Base-by-base conservation (phyloP, 441 rosid species). In the Erodium texanum region DNA sequence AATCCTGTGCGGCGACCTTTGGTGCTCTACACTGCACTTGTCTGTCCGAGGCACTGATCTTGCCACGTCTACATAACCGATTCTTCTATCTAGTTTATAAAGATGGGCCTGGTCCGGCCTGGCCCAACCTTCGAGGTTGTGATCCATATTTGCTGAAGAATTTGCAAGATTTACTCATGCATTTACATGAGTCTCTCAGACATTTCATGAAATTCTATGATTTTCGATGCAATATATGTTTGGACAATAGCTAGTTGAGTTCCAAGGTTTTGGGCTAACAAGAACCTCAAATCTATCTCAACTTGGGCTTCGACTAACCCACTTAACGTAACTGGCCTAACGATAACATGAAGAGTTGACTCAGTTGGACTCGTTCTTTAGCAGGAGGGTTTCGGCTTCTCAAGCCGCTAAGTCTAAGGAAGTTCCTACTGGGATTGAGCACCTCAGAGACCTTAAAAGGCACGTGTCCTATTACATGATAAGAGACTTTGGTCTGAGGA, bases 361-460 rank as follows among this genome's bases (percentile, higher is more conserved):
- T n/a, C n/a, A n/a, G n/a, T n/a, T n/a, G 36, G 38, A 14, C 66
- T 66, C 23, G n/a, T 38, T 36, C 66, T 61, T 19, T 20, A 61
- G 32, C 18, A 59, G 52, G 36, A 32, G 36, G 36, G 18, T 69
- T 12, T 14, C 19, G 9, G 15, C 62, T 5, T 16, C 58, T 16
- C 54, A 54, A 7, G 18, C 32, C 56, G 52, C 52, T 54, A 14
- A 61, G 20, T 41, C 38, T 58, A 16, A 64, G 10, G 58, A 70
- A 56, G 62, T 63, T 20, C 73, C 73, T 5, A 23, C 67, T 1
- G 64, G 73, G 16, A 70, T 70, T 14, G 43, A 70, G 0, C 18
- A 61, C 45, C 34, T 70, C 24, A 45, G 19, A 50, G 32, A 48
- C 24, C 67, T 70, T n/a, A 63, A 63, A 27, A 2, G 18, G 12